phyloP scores from a whole-genome alignment of 2,329 filamentous ascomycete species.

The Xylaria sp. region DNA sequence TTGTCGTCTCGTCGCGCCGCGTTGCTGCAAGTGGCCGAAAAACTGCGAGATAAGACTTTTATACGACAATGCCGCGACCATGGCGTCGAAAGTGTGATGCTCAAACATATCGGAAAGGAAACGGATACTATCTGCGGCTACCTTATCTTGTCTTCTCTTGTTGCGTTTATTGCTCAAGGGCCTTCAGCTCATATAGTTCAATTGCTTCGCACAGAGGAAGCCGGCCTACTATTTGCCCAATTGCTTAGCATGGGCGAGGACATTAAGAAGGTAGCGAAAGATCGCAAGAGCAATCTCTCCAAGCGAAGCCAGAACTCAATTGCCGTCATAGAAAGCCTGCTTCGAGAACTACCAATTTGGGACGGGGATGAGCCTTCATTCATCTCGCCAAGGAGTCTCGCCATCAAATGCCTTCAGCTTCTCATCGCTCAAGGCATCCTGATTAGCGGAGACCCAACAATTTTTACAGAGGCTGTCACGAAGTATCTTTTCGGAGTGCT shows the following conservation, averaged over 20 bases:
- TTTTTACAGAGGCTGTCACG: conserved; percentile 61
- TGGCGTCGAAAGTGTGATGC: conserved; percentile 74
- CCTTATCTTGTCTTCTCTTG: conserved; percentile 70
- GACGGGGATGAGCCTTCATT: conserved; percentile 58
- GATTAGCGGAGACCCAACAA: conserved; percentile 57
- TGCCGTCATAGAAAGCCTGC: conserved; percentile 60
- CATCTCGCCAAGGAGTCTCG: conserved; percentile 71
- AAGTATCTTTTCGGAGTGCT: conserved; percentile 61
- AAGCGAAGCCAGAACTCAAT: conserved; percentile 69
- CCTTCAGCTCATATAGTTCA: conserved; percentile 68
- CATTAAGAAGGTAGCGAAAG: conserved; percentile 69
- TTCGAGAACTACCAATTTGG: conserved; percentile 70
- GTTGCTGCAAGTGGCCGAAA: conserved; percentile 68
- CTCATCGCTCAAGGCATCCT: conserved; percentile 63
- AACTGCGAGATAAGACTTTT: conserved; percentile 71
- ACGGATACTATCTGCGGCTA: conserved; percentile 71
- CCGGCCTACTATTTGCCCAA: conserved; percentile 64
- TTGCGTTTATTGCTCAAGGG: conserved; percentile 70
- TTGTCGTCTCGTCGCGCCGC: conserved; percentile 66
- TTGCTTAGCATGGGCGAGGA: conserved; percentile 65
- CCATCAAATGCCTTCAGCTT: conserved; percentile 71
- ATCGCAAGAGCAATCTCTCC: conserved; percentile 75
- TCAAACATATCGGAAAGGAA: conserved; percentile 68
- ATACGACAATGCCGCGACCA: conserved; percentile 78
- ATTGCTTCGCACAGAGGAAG: conserved; percentile 64